A percentile compares a stretch with the other conserved stretches of the same genome.
Conservation (phyloP, 257 asterid species). For the Solanum infundibuliforme region DNA sequence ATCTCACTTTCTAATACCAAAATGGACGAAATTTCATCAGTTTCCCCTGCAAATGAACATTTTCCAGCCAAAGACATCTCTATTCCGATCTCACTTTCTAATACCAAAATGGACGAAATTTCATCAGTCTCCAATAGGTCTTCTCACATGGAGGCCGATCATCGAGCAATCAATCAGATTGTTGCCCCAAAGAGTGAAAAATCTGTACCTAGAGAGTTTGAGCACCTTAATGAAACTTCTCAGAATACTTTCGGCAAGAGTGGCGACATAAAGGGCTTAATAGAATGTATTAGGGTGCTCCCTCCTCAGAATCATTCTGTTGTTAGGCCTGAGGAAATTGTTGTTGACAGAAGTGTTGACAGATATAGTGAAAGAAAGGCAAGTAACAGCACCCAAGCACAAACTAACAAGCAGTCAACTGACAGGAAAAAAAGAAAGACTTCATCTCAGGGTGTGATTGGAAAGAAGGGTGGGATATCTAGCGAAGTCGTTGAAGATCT, state of each 20-base stretch:
- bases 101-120: conserved; percentile 1
- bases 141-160: conserved; percentile 3
- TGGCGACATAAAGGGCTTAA: conserved; percentile 4
- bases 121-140: neutral
- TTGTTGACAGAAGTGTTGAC: neutral
- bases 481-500: neutral
- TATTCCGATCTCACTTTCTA: neutral
- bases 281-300: conserved; percentile 6
- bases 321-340: neutral
- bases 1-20: neutral
- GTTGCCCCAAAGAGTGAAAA: conserved; percentile 5
- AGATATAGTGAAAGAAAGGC: neutral
- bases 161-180: conserved; percentile 5
- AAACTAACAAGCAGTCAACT: conserved; percentile 5
- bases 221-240: conserved; percentile 8
- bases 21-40: neutral
- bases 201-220: neutral
- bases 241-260: neutral
- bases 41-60: neutral
- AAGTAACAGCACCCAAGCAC: neutral
- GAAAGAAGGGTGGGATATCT: neutral
- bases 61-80: neutral
- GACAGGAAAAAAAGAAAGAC: conserved; percentile 2
- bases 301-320: neutral
- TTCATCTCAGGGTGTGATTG: neutral